Evolutionary conservation across 331 rosid genomes (phyloP), one percentile per base, ranked within the genome.

Genomic region (Acacia pycnantha): DNA sequence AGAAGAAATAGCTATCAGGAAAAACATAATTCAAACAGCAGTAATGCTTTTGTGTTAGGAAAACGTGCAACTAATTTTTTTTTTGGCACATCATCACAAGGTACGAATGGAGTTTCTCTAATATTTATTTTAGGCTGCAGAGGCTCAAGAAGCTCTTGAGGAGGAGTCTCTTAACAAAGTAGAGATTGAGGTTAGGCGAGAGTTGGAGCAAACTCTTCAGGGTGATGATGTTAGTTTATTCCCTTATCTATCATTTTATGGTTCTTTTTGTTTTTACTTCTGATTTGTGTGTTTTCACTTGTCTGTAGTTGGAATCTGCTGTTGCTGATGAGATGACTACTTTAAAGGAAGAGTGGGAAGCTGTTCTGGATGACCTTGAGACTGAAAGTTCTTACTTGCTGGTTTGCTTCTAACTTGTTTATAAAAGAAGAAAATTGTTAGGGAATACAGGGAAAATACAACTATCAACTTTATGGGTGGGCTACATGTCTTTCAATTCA

Each of bases 131-230:
- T 91, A 95, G 99, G 99, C 99, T 85, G 98, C 98, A 82, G 99
- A 95, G 91, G 99, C 99, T 75, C 99, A 95, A 88, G 99, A 95
- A 91, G 87, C 97, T 66, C 98, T 95, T 81, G 99, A 95, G 84
- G 94, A 90, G 87, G 99, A 95, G 82, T 93, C 99, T 86, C 92
- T 95, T 82, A 85, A 91, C 81, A 93, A 85, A 87, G 93, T 95
- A 81, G 97, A 93, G 92, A 86, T 83, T 62, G 98, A 95, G 82
- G 98, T 95, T 83, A 91, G 97, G 86, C 91, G 85, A 85, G 99
- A 95, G 88, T 67, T 95, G 88, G 82, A 90, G 74, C 90, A 86
- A 83, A 90, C 89, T 79, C 93, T 90, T 65, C 82, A 73, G 11
- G 97, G 90, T 46, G 90, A 91, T 46, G 93, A 93, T 76, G 99